Conservation (phyloP, 306 rosid species). For the Quercus berberidifolia region DNA sequence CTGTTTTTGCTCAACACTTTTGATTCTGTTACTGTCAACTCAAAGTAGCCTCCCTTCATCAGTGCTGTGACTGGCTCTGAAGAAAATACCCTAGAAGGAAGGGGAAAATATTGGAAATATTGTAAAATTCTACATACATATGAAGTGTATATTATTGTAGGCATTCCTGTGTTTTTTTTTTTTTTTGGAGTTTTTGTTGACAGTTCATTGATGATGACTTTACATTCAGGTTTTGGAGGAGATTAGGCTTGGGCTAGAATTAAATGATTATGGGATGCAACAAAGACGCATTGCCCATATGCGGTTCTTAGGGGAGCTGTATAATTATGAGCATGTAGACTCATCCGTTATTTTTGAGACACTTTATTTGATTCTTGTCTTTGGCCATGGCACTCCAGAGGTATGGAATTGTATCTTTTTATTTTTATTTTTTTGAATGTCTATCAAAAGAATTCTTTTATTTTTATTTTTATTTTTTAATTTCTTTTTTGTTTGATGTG, state of each 20-base stretch:
- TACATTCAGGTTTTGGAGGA: slow-evolving; percentile 91
- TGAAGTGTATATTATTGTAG: not conserved
- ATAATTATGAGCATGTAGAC: slow-evolving; percentile 96
- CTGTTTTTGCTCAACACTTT: not conserved
- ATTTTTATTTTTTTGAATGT: not conserved
- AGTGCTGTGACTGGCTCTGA: not conserved
- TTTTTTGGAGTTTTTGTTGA: slow-evolving; percentile 4
- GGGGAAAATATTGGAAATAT: not conserved
- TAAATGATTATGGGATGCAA: slow-evolving; percentile 97
- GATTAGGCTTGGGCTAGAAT: slow-evolving; percentile 89
- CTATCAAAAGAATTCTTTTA: not conserved
- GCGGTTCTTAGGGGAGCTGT: slow-evolving; percentile 96
- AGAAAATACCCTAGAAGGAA: not conserved
- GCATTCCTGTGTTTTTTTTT: not conserved
- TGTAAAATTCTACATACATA: not conserved
- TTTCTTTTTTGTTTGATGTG: no score
- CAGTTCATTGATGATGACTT: slow-evolving; percentile 7
- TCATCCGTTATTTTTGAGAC: slow-evolving; percentile 98
- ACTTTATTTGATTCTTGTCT: slow-evolving; percentile 69
- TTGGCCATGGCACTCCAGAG: slow-evolving; percentile 89
- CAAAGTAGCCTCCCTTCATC: not conserved
- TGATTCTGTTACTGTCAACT: not conserved
- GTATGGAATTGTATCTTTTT: slow-evolving; percentile 37
- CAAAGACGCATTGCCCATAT: slow-evolving; percentile 90
- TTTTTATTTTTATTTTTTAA: not conserved